A percentile compares a stretch with the other conserved stretches of the same genome.
Conservation (phyloP, 768 basidiomycete species). For the Agaricus subrufescens region DNA sequence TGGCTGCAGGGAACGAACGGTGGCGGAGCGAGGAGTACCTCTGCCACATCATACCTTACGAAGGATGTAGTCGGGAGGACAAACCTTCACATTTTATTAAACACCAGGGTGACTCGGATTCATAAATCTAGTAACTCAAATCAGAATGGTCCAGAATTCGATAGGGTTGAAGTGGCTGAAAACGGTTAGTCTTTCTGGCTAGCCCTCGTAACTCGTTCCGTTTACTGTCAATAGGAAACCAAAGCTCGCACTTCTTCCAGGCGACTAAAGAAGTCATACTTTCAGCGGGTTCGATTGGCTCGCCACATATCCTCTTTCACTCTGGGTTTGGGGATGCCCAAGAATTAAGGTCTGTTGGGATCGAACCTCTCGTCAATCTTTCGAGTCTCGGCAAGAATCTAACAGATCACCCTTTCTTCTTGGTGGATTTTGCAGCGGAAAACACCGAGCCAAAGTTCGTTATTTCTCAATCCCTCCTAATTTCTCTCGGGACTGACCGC, state of each 20-base stretch:
- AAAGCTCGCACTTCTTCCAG: neutral
- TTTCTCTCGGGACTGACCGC: too few species aligned
- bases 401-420: conserved; percentile 19
- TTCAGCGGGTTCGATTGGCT: conserved; percentile 11
- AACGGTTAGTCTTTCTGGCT: neutral
- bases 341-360: conserved; percentile 13
- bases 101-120: conserved; percentile 24
- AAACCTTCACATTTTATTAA: conserved; percentile 27
- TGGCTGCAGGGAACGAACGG: conserved; percentile 21
- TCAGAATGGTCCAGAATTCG: neutral
- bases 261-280: conserved; percentile 12
- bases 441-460: neutral
- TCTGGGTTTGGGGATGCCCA: conserved; percentile 14
- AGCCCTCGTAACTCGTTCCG: neutral
- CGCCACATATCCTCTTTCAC: conserved; percentile 14
- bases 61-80: conserved; percentile 16
- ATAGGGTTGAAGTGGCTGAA: neutral
- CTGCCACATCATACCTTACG: conserved; percentile 26
- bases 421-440: conserved; percentile 12
- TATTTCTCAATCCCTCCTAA: too few species aligned
- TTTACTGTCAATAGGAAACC: neutral
- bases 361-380: conserved; percentile 19
- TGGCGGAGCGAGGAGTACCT: conserved; percentile 24
- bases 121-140: neutral
- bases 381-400: conserved; percentile 26